Base-by-base conservation (phyloP, 2,329 filamentous ascomycete genomes). In the Teratosphaeria destructans region DNA sequence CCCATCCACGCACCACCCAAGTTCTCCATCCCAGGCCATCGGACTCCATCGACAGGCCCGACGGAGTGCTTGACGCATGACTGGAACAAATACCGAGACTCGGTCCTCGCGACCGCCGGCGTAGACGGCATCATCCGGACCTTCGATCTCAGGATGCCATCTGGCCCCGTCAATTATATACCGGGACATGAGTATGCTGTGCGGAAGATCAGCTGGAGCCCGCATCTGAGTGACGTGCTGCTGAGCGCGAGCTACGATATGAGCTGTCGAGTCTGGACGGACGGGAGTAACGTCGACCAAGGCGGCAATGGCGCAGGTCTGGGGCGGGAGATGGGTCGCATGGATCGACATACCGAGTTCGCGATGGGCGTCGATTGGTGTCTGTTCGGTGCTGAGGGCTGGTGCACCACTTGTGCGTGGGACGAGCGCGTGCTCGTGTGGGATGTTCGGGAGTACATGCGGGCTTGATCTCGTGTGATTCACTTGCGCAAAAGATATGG, bases 331-430 rank as follows among this genome's bases (percentile, higher is more conserved):
- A 77, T 96, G 67, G 92, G 91, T 3, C 76, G 90, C 47, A 96
- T 99, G 92, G 91, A 89, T 60, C 78, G 85, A 19, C 94, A 99
- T 73, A 96, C 93, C 0, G 94, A 99, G 76, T 99, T 99, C 69
- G 91, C 88, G 10, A 96, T 91, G 3, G 94, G 94, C 7, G 89
- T 97, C 0, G 94, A 99, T 73, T 99, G 95, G 94, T 99, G 94
- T 75, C 75, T 99, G 53, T 99, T 99, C 74, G 94, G 94, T 4
- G 88, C 85, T 27, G 92, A 95, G 64, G 94, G 94, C 5, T 99
- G 94, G 94, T 92, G 92, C 66, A 92, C 94, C 2, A 95, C 89
- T 63, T 89, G 88, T 1, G 92, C 90, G 0, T 99, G 94, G 94
- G 94, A 99, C 69, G 91, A 96, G 77, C 82, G 85, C 67, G 82